These are phyloP conservation scores for Colletotrichum sansevieriae DNA, from an alignment of 2,329 filamentous ascomycete genomes.

Conservation along the genomic window DNA sequence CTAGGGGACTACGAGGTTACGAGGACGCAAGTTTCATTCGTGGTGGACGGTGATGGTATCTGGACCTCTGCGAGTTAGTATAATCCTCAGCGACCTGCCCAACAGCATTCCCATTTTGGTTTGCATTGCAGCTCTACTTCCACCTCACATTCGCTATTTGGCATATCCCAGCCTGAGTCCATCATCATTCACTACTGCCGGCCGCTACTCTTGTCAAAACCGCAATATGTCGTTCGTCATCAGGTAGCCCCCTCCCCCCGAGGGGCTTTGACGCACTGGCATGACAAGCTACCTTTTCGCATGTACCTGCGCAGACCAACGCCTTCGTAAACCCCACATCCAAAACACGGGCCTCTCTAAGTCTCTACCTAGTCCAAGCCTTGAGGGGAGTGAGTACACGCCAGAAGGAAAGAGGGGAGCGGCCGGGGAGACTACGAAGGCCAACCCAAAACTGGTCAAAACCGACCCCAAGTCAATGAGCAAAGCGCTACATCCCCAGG, in stretches of 20 bases:
- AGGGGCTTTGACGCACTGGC: neutral
- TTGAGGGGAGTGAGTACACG: conserved; percentile 7
- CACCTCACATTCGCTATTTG: neutral
- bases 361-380: conserved; percentile 11
- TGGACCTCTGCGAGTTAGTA: too few species aligned
- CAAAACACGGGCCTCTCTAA: conserved; percentile 31
- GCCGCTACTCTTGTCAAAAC: neutral
- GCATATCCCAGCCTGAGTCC: neutral
- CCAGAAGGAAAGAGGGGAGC: too few species aligned
- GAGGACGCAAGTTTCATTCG: neutral
- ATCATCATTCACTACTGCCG: too few species aligned
- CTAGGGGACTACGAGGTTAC: neutral
- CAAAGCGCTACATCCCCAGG: too few species aligned
- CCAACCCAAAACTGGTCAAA: too few species aligned
- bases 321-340: conserved; percentile 25
- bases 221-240: conserved; percentile 14
- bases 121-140: conserved; percentile 11
- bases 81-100: too few species aligned
- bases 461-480: too few species aligned
- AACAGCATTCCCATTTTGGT: neutral
- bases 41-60: too few species aligned
- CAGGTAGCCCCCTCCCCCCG: neutral
- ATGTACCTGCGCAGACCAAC: neutral
- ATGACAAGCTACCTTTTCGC: neutral
- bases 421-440: too few species aligned